Evolutionary conservation across 441 rosid genomes (phyloP).

Genomic region (Populus hybrid): DNA sequence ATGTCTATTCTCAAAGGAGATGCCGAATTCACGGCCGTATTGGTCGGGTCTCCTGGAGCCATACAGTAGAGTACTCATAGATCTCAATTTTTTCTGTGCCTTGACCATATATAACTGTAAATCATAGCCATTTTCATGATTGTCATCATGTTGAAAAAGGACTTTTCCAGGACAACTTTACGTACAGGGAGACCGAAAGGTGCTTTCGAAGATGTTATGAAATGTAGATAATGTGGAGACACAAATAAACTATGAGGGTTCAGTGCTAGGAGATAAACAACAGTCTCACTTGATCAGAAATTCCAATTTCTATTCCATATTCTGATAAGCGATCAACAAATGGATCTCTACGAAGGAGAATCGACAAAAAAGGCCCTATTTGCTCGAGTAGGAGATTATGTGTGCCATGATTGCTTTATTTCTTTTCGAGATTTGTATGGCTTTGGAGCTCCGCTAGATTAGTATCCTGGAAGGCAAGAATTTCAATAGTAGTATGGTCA

Average conservation of each 20-base stretch:
- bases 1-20: not conserved
- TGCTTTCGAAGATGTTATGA: not conserved
- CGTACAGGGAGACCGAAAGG: not conserved
- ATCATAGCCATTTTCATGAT: not conserved
- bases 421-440: not conserved
- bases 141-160: not conserved
- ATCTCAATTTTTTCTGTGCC: not conserved
- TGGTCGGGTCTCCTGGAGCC: not conserved
- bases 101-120: not conserved
- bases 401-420: not conserved
- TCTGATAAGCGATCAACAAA: not conserved
- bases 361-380: not conserved
- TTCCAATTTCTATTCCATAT: not conserved
- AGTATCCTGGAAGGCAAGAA: not conserved
- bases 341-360: not conserved
- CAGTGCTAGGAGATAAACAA: not conserved
- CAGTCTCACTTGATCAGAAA: not conserved
- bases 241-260: not conserved
- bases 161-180: not conserved
- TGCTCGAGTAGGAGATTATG: not conserved
- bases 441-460: not conserved
- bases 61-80: not conserved
- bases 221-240: not conserved
- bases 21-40: not conserved
- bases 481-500: no score